These are phyloP conservation scores for Pyrenopolyporus hunteri DNA, from an alignment of 495 filamentous ascomycete genomes.

Conservation along the genomic window DNA sequence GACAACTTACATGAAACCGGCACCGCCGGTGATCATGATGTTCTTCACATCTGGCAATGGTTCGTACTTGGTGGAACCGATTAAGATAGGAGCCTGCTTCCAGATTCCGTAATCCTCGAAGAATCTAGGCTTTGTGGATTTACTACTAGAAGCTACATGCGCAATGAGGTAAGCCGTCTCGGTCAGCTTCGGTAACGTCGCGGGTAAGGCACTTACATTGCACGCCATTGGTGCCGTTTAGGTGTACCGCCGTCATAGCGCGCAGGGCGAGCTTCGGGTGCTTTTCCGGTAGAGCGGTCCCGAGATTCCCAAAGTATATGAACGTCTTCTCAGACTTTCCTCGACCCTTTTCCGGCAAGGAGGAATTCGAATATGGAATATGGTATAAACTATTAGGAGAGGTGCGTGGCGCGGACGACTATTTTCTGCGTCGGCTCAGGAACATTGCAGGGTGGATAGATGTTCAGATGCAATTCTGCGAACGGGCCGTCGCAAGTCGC, in stretches of 20 bases:
- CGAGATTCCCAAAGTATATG: not conserved
- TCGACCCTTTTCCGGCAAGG: not conserved
- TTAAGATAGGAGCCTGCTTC: conserved; percentile 70
- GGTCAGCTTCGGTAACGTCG: not conserved
- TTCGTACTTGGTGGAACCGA: conserved; percentile 67
- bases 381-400: conserved; percentile 17
- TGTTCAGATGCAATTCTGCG: conserved; percentile 38
- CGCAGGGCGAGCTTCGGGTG: conserved; percentile 5
- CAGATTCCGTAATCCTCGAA: conserved; percentile 62
- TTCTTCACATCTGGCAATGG: conserved; percentile 67
- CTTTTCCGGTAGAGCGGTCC: conserved; percentile 17
- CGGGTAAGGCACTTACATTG: conserved; percentile 30
- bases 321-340: not conserved
- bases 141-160: conserved; percentile 20
- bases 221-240: conserved; percentile 40
- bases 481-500: conserved; percentile 16
- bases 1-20: conserved; percentile 69
- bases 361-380: not conserved
- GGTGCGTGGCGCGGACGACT: conserved; percentile 29
- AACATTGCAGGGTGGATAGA: conserved; percentile 31
- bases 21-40: conserved; percentile 75
- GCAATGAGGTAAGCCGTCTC: conserved; percentile 9
- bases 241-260: conserved; percentile 34
- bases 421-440: conserved; percentile 27
- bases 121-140: conserved; percentile 44